Evolutionary conservation across 2,329 filamentous ascomycete species (phyloP), one percentile per base, ranked within the genome.

Genomic region (Verticillium nonalfalfae): DNA sequence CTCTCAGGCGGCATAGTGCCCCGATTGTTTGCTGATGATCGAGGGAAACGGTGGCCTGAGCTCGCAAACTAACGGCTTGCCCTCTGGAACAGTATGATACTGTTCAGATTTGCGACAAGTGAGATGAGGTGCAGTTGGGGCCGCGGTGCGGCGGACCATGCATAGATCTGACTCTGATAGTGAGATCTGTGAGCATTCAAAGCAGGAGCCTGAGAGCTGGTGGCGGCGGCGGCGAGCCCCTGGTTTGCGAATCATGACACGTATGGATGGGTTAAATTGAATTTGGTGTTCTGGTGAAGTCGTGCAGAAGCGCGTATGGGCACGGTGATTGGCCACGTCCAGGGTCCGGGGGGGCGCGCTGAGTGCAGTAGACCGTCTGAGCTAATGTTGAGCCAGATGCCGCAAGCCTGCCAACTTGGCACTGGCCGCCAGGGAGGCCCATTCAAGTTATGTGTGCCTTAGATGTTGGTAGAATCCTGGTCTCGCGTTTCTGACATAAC

Each of bases 401-500:
- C 45, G n/a, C 18, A 52, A 52, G 45, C 45, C 45, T 52, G 45
- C 45, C 45, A 52, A 52, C 45, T 26, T 58, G 38, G 38, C 38
- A 52, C n/a, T 38, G 56, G 7, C 7, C 5, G 6, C 36, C 34
- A 7, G 34, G 34, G 56, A 18, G 34, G 10, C 26, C 54, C 26
- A 10, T 35, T 35, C 13, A 13, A 33, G 56, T 31, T 31, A 31
- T 31, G 26, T 31, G 26, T 21, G 18, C 31, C 34, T 57, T 13
- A 21, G 36, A 10, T 45, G 57, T 38, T 14, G 50, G 33, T 45
- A 45, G n/a, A 50, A 50, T 45, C 45, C 45, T 26, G 45, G 58
- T 35, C 45, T 59, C 52, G 58, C 34, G 58, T 59, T 56, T 56
- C 58, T 59, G 58, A 55, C 58, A 38, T 58, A 55, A 38, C 45